phyloP scores from a whole-genome alignment of 305 asterid species.

The Petunia hybrid region DNA sequence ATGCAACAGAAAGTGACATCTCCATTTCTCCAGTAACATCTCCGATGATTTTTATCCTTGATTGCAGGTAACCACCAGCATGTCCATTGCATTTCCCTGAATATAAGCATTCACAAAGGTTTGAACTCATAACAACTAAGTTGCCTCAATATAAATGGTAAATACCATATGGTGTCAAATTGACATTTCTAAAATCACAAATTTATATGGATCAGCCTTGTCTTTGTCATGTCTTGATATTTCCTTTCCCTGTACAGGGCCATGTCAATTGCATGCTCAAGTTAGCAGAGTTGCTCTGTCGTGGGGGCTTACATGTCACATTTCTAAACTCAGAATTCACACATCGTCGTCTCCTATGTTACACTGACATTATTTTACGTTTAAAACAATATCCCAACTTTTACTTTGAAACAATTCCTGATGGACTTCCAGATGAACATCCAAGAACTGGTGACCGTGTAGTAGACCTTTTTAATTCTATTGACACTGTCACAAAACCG shows the following conservation, averaged over 20 bases:
- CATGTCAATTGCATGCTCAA: conserved; percentile 52
- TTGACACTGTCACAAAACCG: conserved; percentile 36
- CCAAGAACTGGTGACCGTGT: conserved; percentile 43
- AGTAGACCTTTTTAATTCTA: conserved; percentile 41
- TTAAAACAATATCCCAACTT: conserved; percentile 40
- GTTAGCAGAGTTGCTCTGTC: conserved; percentile 49
- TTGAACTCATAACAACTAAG: not conserved
- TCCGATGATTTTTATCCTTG: not conserved
- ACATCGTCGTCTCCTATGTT: conserved; percentile 35
- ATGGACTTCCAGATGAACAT: conserved; percentile 48
- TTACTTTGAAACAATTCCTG: conserved; percentile 42
- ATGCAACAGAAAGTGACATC: not conserved
- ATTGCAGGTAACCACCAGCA: not conserved
- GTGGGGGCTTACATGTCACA: conserved; percentile 42
- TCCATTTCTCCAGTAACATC: not conserved
- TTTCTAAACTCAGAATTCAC: conserved; percentile 47
- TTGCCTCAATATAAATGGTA: not conserved
- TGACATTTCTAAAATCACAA: not conserved
- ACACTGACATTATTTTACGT: conserved; percentile 37
- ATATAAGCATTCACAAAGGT: not conserved
- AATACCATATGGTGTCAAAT: not conserved
- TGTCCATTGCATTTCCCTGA: conserved; percentile 24
- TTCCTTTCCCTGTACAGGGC: conserved; percentile 57
- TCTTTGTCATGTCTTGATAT: conserved; percentile 48
- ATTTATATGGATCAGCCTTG: conserved; percentile 1